Percentiles rank a stretch among this genome's conserved stretches.
These are phyloP conservation scores for Petasospora rhodanensis DNA, from an alignment of 1,139 yeast genomes.

Conservation along the genomic window DNA sequence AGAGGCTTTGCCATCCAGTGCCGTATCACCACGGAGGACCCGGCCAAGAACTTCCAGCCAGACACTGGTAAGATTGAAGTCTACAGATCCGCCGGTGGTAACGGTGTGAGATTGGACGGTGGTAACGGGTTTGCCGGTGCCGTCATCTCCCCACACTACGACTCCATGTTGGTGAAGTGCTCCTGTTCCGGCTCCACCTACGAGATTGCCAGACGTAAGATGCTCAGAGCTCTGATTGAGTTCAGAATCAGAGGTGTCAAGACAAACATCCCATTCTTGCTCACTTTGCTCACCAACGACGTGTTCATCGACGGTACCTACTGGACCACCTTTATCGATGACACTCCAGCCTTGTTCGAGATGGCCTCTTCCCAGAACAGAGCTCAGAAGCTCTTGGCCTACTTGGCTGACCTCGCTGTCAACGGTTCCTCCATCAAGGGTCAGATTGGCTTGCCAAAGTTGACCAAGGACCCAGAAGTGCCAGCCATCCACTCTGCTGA, in stretches of 20 bases:
- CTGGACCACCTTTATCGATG: conserved; percentile 99
- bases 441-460: conserved; percentile 87
- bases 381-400: conserved; percentile 87
- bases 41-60: conserved; percentile 94
- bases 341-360: conserved; percentile 92
- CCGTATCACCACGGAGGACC: conserved; percentile 98
- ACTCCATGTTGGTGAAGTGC: conserved; percentile 97
- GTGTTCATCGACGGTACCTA: conserved; percentile 85
- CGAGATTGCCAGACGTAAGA: conserved; percentile 95
- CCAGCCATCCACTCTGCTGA: conserved; percentile 64
- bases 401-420: conserved; percentile 88
- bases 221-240: conserved; percentile 94
- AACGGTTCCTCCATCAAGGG: conserved; percentile 96
- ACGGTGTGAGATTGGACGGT: conserved; percentile 98
- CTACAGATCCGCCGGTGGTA: conserved; percentile 98
- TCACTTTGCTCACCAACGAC: conserved; percentile 88
- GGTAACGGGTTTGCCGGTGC: conserved; percentile 99
- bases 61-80: conserved; percentile 99
- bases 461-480: conserved; percentile 65
- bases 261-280: conserved; percentile 93
- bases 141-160: conserved; percentile 94
- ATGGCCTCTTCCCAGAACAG: conserved; percentile 95
- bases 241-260: conserved; percentile 98
- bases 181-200: conserved; percentile 94
- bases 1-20: conserved; percentile 99